These are phyloP conservation scores for Mollisia scopiformis DNA, from an alignment of 2,329 filamentous ascomycete species.

Conservation along the genomic window DNA sequence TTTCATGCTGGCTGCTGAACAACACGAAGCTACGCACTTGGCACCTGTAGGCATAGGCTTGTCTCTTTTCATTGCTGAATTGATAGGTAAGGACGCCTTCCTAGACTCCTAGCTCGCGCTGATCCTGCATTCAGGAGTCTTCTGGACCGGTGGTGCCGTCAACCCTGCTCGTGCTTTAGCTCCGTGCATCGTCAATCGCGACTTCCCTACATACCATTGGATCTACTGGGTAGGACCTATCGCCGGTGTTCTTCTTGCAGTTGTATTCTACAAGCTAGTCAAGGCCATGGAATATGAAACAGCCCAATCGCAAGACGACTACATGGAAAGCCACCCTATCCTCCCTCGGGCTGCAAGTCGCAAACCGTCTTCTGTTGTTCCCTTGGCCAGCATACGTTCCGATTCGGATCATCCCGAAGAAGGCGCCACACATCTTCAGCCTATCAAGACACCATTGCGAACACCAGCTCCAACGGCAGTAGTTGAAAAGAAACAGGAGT, in stretches of 20 bases:
- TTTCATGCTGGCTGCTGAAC: slow-evolving; percentile 55
- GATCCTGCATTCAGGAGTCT: slow-evolving; percentile 39
- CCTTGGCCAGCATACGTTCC: slow-evolving; percentile 16
- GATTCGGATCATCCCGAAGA: background rate
- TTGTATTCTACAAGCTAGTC: slow-evolving; percentile 52
- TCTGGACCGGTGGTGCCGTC: slow-evolving; percentile 51
- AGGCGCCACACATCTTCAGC: background rate
- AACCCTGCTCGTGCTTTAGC: slow-evolving; percentile 52
- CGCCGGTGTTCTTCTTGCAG: slow-evolving; percentile 52
- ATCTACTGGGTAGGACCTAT: slow-evolving; percentile 56
- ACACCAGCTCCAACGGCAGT: background rate
- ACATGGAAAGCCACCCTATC: slow-evolving; percentile 6
- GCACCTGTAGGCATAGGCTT: slow-evolving; percentile 52
- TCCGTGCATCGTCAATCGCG: slow-evolving; percentile 46
- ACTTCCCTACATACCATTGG: slow-evolving; percentile 49
- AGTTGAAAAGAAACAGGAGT: background rate
- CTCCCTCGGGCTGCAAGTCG: slow-evolving; percentile 4
- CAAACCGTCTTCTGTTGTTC: slow-evolving; percentile 19
- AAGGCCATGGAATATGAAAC: slow-evolving; percentile 55
- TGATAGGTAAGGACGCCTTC: slow-evolving; percentile 37
- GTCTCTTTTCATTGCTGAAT: slow-evolving; percentile 48
- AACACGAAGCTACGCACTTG: slow-evolving; percentile 50
- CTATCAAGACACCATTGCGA: background rate
- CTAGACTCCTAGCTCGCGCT: background rate
- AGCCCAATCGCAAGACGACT: slow-evolving; percentile 46